Percentiles rank a stretch among this genome's conserved stretches.
These are phyloP conservation scores for Tritrichomonas musculus DNA, from an alignment of 208 protist genomes.

Conservation along the genomic window DNA sequence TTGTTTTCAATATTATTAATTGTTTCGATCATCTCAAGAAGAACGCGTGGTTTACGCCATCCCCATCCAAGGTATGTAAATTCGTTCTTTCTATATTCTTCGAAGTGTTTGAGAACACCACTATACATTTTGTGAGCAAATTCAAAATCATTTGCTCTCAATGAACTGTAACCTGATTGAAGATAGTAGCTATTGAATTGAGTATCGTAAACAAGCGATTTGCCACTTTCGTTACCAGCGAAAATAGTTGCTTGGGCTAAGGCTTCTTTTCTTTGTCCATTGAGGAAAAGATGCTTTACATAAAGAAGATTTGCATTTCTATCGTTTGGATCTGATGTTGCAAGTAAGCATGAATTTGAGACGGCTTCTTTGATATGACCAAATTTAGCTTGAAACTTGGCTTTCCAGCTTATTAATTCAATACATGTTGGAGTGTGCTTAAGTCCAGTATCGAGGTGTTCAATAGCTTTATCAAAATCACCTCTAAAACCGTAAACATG, in stretches of 20 bases:
- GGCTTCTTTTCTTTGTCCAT: not conserved
- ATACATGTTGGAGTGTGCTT: not conserved
- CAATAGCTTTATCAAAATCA: not conserved
- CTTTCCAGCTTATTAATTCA: not conserved
- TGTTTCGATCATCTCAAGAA: not conserved
- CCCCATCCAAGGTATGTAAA: slow-evolving; percentile 16
- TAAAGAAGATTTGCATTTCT: not conserved
- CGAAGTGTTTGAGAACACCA: not conserved
- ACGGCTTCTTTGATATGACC: not conserved
- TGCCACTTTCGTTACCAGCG: not conserved
- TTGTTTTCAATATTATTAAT: not conserved
- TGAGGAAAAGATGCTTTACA: not conserved
- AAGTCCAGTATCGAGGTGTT: not conserved
- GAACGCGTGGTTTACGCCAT: not conserved
- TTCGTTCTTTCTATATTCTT: not conserved
- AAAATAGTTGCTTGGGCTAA: not conserved
- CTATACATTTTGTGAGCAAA: not conserved
- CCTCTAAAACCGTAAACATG: not conserved
- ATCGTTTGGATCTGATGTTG: not conserved
- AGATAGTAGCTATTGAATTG: slow-evolving; percentile 14
- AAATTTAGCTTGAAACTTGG: not conserved
- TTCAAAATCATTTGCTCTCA: not conserved
- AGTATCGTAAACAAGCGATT: not conserved
- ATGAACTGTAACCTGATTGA: not conserved
- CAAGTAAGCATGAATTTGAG: not conserved